Evolutionary conservation across 225 moss, liverwort and hornwort species (phyloP).

Genomic region (Straminergon stramineum): DNA sequence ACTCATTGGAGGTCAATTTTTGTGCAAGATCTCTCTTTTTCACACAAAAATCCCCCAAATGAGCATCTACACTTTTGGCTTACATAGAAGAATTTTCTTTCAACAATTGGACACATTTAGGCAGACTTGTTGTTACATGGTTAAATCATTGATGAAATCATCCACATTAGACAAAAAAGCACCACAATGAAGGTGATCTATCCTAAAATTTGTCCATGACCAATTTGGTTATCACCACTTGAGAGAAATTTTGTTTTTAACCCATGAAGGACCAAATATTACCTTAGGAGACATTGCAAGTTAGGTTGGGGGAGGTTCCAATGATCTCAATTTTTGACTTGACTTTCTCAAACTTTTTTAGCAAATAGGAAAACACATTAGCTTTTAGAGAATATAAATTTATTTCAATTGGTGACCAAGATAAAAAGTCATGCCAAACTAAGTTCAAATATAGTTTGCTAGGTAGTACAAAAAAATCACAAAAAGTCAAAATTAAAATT

Average conservation of each 20-base stretch:
- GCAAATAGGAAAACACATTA: too few species aligned
- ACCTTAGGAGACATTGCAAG: too few species aligned
- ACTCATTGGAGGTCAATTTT: neutral
- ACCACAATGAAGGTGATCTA: neutral
- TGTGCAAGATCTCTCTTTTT: neutral
- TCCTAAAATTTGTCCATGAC: neutral
- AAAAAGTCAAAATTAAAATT: neutral
- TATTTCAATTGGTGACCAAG: fast-evolving
- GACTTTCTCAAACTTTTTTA: fast-evolving
- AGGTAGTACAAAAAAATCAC: fast-evolving
- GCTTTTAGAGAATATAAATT: fast-evolving
- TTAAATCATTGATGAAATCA: neutral
- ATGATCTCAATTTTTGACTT: neutral
- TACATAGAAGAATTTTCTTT: neutral
- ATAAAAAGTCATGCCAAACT: neutral
- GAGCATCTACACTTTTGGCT: neutral
- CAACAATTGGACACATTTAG: fast-evolving
- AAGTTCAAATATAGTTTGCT: fast-evolving
- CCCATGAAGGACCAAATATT: neutral
- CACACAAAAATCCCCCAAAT: fast-evolving
- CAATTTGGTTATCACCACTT: neutral
- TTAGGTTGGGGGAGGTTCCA: neutral
- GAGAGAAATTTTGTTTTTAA: neutral
- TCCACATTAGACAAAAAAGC: neutral
- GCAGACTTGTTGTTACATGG: fast-evolving